A percentile compares a stretch with the other conserved stretches of the same genome.
These are phyloP conservation scores for Pythium chondricola DNA, from an alignment of 352 stramenopile genomes.

Conservation along the genomic window DNA sequence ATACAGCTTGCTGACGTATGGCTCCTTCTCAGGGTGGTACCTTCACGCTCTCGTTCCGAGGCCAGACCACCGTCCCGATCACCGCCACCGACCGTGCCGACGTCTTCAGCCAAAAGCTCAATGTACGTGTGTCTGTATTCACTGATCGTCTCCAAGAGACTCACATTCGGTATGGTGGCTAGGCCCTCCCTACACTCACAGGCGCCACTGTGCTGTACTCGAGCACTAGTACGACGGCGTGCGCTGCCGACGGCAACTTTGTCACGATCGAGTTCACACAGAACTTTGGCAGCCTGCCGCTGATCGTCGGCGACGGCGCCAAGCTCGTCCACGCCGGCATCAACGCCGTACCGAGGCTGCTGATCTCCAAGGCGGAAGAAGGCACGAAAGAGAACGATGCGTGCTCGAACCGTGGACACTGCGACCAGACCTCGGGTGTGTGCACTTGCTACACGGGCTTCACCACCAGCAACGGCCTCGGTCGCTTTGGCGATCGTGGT, in stretches of 20 bases:
- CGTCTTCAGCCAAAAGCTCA: slow-evolving; percentile 57
- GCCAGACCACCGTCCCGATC: slow-evolving; percentile 64
- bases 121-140: slow-evolving; percentile 28
- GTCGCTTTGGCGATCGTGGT: slow-evolving; percentile 44
- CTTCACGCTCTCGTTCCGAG: slow-evolving; percentile 59
- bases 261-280: slow-evolving; percentile 77
- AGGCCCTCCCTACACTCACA: slow-evolving; percentile 58
- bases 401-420: slow-evolving; percentile 66
- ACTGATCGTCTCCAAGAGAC: background rate
- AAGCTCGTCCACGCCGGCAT: slow-evolving; percentile 49
- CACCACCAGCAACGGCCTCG: slow-evolving; percentile 61
- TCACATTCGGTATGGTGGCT: background rate
- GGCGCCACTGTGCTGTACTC: slow-evolving; percentile 50
- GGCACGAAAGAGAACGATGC: slow-evolving; percentile 90
- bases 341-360: slow-evolving; percentile 36
- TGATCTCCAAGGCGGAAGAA: slow-evolving; percentile 50
- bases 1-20: too few species aligned
- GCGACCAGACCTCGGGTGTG: slow-evolving; percentile 66
- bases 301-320: slow-evolving; percentile 67
- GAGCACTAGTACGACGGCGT: slow-evolving; percentile 49
- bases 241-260: slow-evolving; percentile 57
- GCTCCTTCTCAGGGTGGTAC: slow-evolving; percentile 44
- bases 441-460: slow-evolving; percentile 85
- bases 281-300: slow-evolving; percentile 67
- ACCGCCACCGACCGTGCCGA: slow-evolving; percentile 52